phyloP scores from a whole-genome alignment of 352 stramenopile genomes.

The Phytopythium delawarense region DNA sequence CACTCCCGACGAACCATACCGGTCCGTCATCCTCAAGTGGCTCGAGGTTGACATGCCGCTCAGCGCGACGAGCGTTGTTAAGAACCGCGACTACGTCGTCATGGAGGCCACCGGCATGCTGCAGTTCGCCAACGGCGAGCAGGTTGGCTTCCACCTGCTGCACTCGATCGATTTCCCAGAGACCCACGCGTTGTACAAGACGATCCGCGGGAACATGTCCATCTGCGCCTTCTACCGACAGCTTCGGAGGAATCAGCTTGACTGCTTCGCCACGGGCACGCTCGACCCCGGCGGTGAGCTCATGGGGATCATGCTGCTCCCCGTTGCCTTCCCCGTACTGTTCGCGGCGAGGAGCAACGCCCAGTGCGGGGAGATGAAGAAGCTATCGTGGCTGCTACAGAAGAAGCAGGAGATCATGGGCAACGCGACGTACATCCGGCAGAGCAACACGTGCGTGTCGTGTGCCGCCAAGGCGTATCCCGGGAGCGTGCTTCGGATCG shows the following conservation, averaged over 20 bases:
- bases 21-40: conserved; percentile 28
- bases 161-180: conserved; percentile 27
- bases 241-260: conserved; percentile 4
- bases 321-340: conserved; percentile 17
- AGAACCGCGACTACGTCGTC: conserved; percentile 44
- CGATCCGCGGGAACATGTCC: conserved; percentile 19
- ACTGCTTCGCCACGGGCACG: conserved; percentile 25
- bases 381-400: conserved; percentile 30
- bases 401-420: conserved; percentile 13
- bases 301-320: conserved; percentile 15
- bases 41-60: conserved; percentile 26
- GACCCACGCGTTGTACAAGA: conserved; percentile 13
- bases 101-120: conserved; percentile 41
- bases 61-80: conserved; percentile 22
- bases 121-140: conserved; percentile 19
- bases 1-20: conserved; percentile 40
- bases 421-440: conserved; percentile 3
- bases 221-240: conserved; percentile 26
- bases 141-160: conserved; percentile 38
- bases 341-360: conserved; percentile 17
- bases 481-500: conserved; percentile 1
- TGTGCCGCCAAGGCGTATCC: conserved; percentile 11
- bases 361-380: conserved; percentile 34
- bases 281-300: conserved; percentile 25
- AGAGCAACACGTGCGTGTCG: conserved; percentile 14